Conservation (phyloP, 352 stramenopile species). For the Hyaloperonospora brassicae region DNA sequence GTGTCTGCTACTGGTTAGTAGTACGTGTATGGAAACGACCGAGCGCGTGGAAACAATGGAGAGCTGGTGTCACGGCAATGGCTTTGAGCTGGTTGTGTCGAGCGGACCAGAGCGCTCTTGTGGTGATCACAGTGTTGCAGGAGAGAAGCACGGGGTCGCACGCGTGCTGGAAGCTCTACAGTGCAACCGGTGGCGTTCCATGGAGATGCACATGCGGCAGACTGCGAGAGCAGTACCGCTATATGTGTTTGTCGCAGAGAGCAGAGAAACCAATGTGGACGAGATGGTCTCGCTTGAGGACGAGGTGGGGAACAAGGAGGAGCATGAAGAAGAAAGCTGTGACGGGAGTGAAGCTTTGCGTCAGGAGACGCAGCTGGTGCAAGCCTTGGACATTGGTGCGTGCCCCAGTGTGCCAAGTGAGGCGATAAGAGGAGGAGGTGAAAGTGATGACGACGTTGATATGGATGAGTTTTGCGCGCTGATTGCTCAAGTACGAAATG, state of each 20-base stretch:
- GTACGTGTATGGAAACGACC: conserved; percentile 18
- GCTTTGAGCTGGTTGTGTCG: conserved; percentile 55
- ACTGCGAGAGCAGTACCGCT: neutral
- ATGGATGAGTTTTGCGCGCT: conserved; percentile 56
- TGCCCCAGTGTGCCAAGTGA: conserved; percentile 5
- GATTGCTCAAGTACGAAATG: conserved; percentile 53
- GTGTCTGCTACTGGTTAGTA: conserved; percentile 40
- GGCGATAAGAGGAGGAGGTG: neutral
- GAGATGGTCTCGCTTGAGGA: neutral
- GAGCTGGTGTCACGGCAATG: conserved; percentile 48
- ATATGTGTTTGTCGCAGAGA: no score
- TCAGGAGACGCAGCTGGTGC: conserved; percentile 35
- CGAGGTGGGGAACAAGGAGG: conserved; percentile 4
- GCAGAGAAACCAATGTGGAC: conserved; percentile 1
- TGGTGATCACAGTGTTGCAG: conserved; percentile 9
- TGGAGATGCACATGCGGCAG: conserved; percentile 38
- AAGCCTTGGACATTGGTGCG: conserved; percentile 35
- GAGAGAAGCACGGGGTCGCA: conserved; percentile 47
- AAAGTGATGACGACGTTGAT: conserved; percentile 38
- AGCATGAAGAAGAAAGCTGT: conserved; percentile 2
- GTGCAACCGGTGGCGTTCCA: conserved; percentile 74
- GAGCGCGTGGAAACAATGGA: conserved; percentile 30
- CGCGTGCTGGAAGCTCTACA: conserved; percentile 70
- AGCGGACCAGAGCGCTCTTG: neutral
- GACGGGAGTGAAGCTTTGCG: conserved; percentile 26